A percentile compares a stretch with the other conserved stretches of the same genome.
phyloP scores from a whole-genome alignment of 441 rosid genomes.

The Biscutella laevigata region DNA sequence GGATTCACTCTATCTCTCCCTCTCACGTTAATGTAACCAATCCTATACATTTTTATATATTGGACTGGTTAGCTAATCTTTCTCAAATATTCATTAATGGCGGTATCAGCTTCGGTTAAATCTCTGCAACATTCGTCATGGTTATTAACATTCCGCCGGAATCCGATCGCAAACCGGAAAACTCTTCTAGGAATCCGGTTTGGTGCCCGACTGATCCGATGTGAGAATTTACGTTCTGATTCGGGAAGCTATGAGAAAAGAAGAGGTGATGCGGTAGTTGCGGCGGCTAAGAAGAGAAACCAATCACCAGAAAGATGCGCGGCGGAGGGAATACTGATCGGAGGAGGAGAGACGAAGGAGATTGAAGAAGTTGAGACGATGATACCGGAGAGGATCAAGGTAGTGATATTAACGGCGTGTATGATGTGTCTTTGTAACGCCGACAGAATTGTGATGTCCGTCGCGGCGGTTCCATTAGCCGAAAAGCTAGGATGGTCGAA shows the following conservation, averaged over 20 bases:
- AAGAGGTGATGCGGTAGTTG: background rate
- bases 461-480: constrained; percentile 84
- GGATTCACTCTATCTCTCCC: background rate
- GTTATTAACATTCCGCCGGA: constrained; percentile 18
- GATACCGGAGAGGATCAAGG: constrained; percentile 73
- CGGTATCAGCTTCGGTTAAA: constrained; percentile 27
- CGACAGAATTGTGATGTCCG: constrained; percentile 92
- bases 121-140: constrained; percentile 23
- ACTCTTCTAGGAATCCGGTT: constrained; percentile 26
- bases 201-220: constrained; percentile 1
- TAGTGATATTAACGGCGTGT: constrained; percentile 66
- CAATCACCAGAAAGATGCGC: constrained; percentile 39
- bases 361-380: background rate
- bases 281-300: constrained; percentile 14
- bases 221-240: constrained; percentile 1
- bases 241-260: background rate
- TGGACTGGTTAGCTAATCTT: background rate
- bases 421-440: constrained; percentile 93
- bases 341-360: constrained; percentile 20
- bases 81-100: constrained; percentile 10
- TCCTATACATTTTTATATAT: background rate
- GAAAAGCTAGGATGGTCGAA: constrained; percentile 76
- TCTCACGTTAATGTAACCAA: background rate
- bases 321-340: constrained; percentile 60
- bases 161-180: constrained; percentile 16